A percentile compares a stretch with the other conserved stretches of the same genome.
Conservation (phyloP, 257 asterid genomes). For the Nicotiana tabacum region DNA sequence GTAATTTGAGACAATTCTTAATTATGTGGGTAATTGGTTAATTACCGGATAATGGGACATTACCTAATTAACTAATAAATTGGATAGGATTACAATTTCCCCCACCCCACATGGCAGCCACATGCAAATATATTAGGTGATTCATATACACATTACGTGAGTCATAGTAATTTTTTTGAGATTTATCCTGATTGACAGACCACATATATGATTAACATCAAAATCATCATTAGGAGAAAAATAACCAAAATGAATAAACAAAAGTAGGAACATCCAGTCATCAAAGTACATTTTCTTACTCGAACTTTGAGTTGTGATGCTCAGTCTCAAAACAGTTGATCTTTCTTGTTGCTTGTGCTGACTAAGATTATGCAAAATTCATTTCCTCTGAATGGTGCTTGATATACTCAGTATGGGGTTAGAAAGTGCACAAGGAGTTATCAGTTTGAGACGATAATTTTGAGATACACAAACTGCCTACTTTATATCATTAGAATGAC, state of each 20-base stretch:
- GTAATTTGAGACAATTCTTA: no score
- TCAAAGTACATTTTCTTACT: neutral
- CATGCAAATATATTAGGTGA: no score
- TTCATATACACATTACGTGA: conserved; percentile 16
- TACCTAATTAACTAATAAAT: no score
- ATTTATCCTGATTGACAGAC: neutral
- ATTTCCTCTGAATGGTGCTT: neutral
- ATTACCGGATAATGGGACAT: no score
- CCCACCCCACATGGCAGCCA: no score
- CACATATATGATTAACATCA: neutral
- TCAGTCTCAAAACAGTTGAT: neutral
- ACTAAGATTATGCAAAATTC: neutral
- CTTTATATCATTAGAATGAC: neutral
- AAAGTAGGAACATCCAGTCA: neutral
- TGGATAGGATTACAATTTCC: no score
- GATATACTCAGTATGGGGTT: neutral
- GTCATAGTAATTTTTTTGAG: conserved; percentile 5
- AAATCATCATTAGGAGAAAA: neutral
- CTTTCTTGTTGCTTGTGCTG: neutral
- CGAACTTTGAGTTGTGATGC: neutral
- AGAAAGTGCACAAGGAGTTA: neutral
- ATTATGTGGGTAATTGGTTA: no score
- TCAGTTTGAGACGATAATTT: neutral
- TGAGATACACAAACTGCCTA: neutral
- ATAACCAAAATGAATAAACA: neutral